Percentiles rank a stretch among this genome's conserved stretches.
Evolutionary conservation across 495 filamentous ascomycete species (phyloP).

Genomic region (Aspergillus egyptiacus): DNA sequence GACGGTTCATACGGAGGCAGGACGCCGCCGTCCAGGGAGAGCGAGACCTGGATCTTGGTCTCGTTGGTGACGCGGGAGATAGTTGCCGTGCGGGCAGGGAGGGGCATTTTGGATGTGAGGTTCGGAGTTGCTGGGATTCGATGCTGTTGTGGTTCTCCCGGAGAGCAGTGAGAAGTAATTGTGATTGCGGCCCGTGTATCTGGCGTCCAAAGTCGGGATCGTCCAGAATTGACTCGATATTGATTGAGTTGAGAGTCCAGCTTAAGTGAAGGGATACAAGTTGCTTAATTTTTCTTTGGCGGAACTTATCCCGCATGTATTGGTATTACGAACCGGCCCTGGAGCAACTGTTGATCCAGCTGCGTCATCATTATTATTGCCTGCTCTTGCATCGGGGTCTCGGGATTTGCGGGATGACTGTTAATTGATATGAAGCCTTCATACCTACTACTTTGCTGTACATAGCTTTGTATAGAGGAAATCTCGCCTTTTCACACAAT

Average conservation of each 20-base stretch:
- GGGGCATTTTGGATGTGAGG: slow-evolving; percentile 24
- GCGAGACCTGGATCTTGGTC: slow-evolving; percentile 87
- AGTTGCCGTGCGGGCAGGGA: slow-evolving; percentile 58
- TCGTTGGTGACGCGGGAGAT: slow-evolving; percentile 89
- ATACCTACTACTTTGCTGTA: no score
- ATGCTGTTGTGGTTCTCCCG: neutral
- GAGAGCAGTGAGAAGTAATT: neutral
- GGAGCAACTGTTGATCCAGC: slow-evolving; percentile 16
- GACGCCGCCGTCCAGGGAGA: slow-evolving; percentile 84
- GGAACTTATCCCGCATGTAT: slow-evolving; percentile 12
- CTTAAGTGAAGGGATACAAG: slow-evolving; percentile 2
- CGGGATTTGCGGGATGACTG: neutral
- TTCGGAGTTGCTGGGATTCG: neutral
- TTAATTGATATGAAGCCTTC: neutral
- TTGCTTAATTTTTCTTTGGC: slow-evolving; percentile 2
- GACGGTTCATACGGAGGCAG: slow-evolving; percentile 57
- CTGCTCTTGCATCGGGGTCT: neutral
- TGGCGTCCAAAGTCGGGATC: no score
- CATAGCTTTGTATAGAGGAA: no score
- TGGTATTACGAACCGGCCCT: slow-evolving; percentile 8
- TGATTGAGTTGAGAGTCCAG: neutral
- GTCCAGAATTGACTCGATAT: neutral
- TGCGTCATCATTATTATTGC: slow-evolving; percentile 11
- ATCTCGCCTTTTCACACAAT: no score
- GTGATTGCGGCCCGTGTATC: no score